Evolutionary conservation across 1,139 yeast genomes (phyloP), one percentile per base, ranked within the genome.

Genomic region (Candida pseudoviswanathii): DNA sequence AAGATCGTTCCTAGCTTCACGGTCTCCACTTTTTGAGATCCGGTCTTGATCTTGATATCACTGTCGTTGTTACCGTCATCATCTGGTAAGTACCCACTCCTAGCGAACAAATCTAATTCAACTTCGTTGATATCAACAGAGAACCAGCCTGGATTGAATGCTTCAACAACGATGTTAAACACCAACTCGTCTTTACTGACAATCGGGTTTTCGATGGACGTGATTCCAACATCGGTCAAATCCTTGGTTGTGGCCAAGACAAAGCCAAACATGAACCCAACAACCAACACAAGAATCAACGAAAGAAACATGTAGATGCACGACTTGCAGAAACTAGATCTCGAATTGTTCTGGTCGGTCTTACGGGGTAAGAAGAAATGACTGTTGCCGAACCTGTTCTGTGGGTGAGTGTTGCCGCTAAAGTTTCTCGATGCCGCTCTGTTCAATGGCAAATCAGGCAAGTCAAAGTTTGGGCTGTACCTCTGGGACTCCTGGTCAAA

Each of bases 171-270:
- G 55, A 92, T 71, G 64, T 87, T 90, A 68, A 92, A 90, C 1
- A 91, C 80, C 47, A 94, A 72, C 62, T 91, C 97, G 61, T 91
- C 96, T 57, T 86, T 85, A 52, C 96, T 85, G 3, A 90, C 89
- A 29, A 92, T 73, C 0, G 94, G 81, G 58, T 89, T 89, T 49
- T 81, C 82, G 46, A 92, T 75, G 10, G 82, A 71, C 1, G 73
- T 66, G 9, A 91, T 80, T 27, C 80, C 70, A 29, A 90, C 86
- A 54, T 81, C 77, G 49, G 86, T 83, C 53, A 94, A 73, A 50
- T 94, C 97, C 60, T 90, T 91, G 21, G 92, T 85, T 1, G 96
- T 86, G 0, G 97, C 97, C 49, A 92, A 72, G 4, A 90, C 71
- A 62, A 92, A 89, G 0, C 97, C 98, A 63, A 87, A 76, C 5